Percentiles rank a stretch among this genome's conserved stretches.
These are phyloP conservation scores for Metarhizium brunneum DNA, from an alignment of 2,329 filamentous ascomycete genomes.

Conservation along the genomic window DNA sequence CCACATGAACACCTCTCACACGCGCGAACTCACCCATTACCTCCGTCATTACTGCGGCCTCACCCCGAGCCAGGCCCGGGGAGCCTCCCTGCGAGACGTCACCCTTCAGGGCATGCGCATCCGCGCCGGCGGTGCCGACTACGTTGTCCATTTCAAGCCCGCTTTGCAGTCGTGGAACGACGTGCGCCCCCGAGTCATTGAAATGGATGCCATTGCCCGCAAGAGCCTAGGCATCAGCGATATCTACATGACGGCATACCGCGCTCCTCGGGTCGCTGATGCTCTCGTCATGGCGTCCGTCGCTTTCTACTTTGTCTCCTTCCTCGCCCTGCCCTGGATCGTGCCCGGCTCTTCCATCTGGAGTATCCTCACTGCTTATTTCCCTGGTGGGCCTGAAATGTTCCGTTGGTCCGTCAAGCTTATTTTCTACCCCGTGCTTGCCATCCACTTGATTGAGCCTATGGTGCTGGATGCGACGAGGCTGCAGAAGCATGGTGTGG, in stretches of 20 bases:
- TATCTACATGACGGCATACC: constrained; percentile 31
- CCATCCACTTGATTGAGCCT: constrained; percentile 58
- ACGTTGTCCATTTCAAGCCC: constrained; percentile 57
- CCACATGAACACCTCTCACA: constrained; percentile 85
- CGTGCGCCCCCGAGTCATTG: constrained; percentile 59
- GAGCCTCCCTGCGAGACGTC: constrained; percentile 53
- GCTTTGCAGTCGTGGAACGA: constrained; percentile 61
- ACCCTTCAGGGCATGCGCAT: constrained; percentile 55
- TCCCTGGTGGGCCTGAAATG: constrained; percentile 48
- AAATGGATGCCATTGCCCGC: constrained; percentile 54
- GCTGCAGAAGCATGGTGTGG: constrained; percentile 38
- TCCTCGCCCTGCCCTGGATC: constrained; percentile 39
- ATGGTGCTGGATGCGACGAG: constrained; percentile 36
- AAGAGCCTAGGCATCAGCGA: constrained; percentile 48
- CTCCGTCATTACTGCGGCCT: constrained; percentile 62
- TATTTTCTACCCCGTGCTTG: constrained; percentile 50
- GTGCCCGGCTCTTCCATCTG: constrained; percentile 40
- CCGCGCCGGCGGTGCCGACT: constrained; percentile 32
- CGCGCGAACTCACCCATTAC: constrained; percentile 64
- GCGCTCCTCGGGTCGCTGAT: constrained; percentile 33
- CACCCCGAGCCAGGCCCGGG: constrained; percentile 38
- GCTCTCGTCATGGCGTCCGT: constrained; percentile 45
- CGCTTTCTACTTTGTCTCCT: constrained; percentile 42
- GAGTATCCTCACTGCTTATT: constrained; percentile 36
- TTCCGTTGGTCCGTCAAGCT: constrained; percentile 50